Percentiles rank a stretch among this genome's conserved stretches.
Conservation (phyloP, 2,329 filamentous ascomycete genomes). For the Paracoccidioides lutzii region DNA sequence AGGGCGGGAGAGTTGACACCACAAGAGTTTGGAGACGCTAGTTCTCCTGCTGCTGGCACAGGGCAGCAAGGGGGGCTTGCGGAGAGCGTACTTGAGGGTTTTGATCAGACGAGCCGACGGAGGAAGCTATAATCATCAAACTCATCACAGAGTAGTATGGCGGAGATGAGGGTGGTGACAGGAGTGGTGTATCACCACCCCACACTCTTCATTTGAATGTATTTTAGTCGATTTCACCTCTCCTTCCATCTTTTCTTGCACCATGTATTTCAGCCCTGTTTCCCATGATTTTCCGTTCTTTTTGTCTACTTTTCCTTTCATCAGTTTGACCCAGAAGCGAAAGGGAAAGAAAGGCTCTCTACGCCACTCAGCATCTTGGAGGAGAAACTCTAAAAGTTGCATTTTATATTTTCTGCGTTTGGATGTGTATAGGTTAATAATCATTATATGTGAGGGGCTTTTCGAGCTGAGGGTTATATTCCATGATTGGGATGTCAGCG, state of each 20-base stretch:
- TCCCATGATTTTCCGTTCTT: not conserved
- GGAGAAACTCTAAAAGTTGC: not conserved
- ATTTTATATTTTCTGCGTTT: not conserved
- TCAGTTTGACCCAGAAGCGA: not conserved
- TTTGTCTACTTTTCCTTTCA: not conserved
- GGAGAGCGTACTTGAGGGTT: conserved; percentile 37
- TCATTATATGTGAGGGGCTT: too few relatives aligned
- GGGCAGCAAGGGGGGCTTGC: conserved; percentile 27
- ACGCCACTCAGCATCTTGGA: conserved; percentile 1
- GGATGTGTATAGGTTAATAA: not conserved
- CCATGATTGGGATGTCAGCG: too few relatives aligned
- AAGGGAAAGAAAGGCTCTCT: not conserved
- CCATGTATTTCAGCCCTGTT: not conserved
- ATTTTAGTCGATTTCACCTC: not conserved
- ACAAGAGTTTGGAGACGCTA: conserved; percentile 12
- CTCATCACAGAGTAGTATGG: not conserved
- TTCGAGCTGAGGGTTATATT: too few relatives aligned
- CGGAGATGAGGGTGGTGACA: not conserved
- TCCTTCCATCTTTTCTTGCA: not conserved
- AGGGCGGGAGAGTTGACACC: conserved; percentile 22
- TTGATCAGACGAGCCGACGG: conserved; percentile 31
- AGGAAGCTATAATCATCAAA: conserved; percentile 14
- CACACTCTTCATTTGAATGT: not conserved
- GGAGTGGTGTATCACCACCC: too few relatives aligned
- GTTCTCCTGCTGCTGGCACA: not conserved